Conservation (phyloP, 164 flowering plant species). For the Saururus chinensis region DNA sequence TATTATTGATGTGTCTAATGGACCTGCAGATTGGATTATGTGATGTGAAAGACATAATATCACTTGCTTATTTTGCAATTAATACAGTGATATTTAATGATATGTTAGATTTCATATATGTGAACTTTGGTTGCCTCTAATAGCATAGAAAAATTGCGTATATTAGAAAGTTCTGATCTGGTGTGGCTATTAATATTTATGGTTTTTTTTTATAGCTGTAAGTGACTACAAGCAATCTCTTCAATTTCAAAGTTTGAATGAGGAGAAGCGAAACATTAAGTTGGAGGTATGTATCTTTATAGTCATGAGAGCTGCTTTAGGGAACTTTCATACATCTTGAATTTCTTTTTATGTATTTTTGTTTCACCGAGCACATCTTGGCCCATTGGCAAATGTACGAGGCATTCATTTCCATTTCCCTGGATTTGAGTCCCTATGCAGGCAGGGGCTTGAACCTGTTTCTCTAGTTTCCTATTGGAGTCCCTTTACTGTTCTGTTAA, state of each 20-base stretch:
- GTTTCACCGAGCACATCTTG: too few relatives aligned
- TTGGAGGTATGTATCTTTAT: constrained; percentile 43
- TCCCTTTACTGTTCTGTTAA: neutral
- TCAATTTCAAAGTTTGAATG: constrained; percentile 79
- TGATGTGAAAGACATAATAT: too few relatives aligned
- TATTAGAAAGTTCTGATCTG: neutral
- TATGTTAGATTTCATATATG: too few relatives aligned
- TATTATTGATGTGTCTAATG: too few relatives aligned
- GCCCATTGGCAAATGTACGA: too few relatives aligned
- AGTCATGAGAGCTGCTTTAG: neutral
- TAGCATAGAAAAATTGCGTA: neutral
- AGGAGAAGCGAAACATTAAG: constrained; percentile 84
- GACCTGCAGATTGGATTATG: too few relatives aligned
- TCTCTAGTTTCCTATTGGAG: constrained; percentile 1
- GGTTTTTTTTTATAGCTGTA: constrained; percentile 36
- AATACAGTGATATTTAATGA: too few relatives aligned
- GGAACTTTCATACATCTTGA: too few relatives aligned
- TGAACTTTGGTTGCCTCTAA: neutral
- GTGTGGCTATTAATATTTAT: neutral
- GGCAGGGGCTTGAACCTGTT: neutral
- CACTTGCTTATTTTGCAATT: too few relatives aligned
- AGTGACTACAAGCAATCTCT: constrained; percentile 92
- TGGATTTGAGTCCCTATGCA: too few relatives aligned
- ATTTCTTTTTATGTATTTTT: too few relatives aligned
- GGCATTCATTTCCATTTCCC: too few relatives aligned